Evolutionary conservation across 192 early-diverging fungal species (phyloP).

Genomic region (Thamnidium elegans): DNA sequence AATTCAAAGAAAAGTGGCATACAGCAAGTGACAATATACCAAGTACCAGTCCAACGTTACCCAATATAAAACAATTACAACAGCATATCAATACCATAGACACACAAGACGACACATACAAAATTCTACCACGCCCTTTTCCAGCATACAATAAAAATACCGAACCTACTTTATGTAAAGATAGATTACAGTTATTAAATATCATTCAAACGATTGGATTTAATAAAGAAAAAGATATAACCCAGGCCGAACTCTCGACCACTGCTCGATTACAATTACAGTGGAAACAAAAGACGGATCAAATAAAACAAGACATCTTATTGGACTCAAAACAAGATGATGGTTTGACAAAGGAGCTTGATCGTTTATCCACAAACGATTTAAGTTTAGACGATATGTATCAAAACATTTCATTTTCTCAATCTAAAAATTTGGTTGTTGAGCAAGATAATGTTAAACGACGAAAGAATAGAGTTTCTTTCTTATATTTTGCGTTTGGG

Average conservation of each 20-base stretch:
- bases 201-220: slow-evolving; percentile 6
- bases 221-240: not conserved
- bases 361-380: no score
- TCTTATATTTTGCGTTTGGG: slow-evolving; percentile 19
- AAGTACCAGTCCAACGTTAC: slow-evolving; percentile 15
- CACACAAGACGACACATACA: not conserved
- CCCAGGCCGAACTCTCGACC: not conserved
- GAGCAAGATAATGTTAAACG: not conserved
- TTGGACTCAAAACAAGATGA: not conserved
- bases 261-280: slow-evolving; percentile 1
- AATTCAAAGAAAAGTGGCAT: not conserved
- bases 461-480: not conserved
- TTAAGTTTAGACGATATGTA: no score
- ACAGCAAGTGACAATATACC: not conserved
- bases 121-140: slow-evolving; percentile 18
- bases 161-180: slow-evolving; percentile 5
- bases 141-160: slow-evolving; percentile 1
- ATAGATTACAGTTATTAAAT: slow-evolving; percentile 20
- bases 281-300: not conserved
- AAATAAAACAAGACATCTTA: not conserved
- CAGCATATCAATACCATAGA: slow-evolving; percentile 1
- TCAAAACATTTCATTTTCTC: not conserved
- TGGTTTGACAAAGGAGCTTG: not conserved
- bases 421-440: not conserved
- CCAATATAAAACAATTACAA: slow-evolving; percentile 11